phyloP scores from a whole-genome alignment of 139 green algal species.

The Zygnema circumcarinatum region DNA sequence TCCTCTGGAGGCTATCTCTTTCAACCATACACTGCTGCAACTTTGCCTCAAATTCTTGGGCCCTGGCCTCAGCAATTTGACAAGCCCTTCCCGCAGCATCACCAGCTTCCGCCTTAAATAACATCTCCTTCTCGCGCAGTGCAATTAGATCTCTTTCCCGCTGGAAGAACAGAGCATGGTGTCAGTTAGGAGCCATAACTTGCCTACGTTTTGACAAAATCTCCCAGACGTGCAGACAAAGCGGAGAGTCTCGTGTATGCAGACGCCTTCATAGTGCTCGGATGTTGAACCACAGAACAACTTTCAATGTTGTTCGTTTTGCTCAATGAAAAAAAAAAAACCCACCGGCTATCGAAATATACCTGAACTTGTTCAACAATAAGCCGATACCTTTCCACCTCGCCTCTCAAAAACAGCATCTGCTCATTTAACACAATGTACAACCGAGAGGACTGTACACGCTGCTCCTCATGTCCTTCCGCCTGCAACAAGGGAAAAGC shows the following conservation, averaged over 20 bases:
- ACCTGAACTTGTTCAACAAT: conserved; percentile 53
- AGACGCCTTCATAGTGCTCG: too few species aligned
- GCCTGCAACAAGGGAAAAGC: not conserved
- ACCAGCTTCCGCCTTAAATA: conserved; percentile 51
- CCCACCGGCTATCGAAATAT: too few species aligned
- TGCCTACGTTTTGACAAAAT: too few species aligned
- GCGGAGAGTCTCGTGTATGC: not conserved
- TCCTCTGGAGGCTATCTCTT: conserved; percentile 40
- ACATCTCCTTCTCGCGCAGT: conserved; percentile 55
- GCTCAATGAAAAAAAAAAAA: too few species aligned
- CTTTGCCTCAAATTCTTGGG: conserved; percentile 45
- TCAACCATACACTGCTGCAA: conserved; percentile 45
- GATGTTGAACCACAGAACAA: too few species aligned
- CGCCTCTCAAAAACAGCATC: not conserved
- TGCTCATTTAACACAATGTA: conserved; percentile 48
- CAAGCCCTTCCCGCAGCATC: conserved; percentile 3
- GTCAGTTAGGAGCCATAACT: too few species aligned
- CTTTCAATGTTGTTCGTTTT: too few species aligned
- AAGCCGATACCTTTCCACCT: conserved; percentile 41
- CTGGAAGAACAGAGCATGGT: conserved; percentile 18
- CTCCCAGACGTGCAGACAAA: not conserved
- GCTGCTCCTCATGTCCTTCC: conserved; percentile 45
- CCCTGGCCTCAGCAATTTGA: conserved; percentile 44
- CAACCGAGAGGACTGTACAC: conserved; percentile 28
- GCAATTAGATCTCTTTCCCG: conserved; percentile 33